Conservation (phyloP, 352 stramenopile genomes). For the Pythium phragmiticola region DNA sequence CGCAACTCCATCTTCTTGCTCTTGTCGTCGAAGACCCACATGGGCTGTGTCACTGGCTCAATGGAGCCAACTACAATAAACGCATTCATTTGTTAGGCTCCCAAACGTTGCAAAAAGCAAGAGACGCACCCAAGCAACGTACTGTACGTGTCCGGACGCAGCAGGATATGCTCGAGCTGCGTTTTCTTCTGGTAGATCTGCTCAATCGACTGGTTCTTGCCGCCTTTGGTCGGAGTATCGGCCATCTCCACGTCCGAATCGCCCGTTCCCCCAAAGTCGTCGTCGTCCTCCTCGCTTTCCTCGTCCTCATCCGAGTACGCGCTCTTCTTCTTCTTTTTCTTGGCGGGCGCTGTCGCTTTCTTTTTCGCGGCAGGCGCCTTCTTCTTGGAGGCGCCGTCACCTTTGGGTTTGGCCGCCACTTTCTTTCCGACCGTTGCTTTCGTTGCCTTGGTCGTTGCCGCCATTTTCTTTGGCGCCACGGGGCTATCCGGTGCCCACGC, state of each 20-base stretch:
- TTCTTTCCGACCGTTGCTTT: constrained; percentile 25
- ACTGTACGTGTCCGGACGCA: constrained; percentile 98
- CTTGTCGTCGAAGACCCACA: constrained; percentile 92
- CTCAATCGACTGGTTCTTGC: constrained; percentile 75
- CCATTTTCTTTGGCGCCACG: constrained; percentile 6
- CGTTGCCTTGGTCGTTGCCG: constrained; percentile 22
- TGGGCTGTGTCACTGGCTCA: constrained; percentile 89
- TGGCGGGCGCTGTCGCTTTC: constrained; percentile 32
- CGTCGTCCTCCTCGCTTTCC: constrained; percentile 28
- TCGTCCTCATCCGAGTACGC: constrained; percentile 42
- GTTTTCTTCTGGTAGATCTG: constrained; percentile 98
- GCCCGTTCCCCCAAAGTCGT: constrained; percentile 24
- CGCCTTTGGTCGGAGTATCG: constrained; percentile 30
- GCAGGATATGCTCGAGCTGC: constrained; percentile 97
- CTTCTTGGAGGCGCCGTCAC: constrained; percentile 29
- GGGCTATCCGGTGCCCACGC: constrained; percentile 26
- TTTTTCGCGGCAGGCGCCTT: constrained; percentile 38
- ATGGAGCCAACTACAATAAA: constrained; percentile 91
- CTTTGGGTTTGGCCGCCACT: constrained; percentile 39
- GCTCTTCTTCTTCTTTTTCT: constrained; percentile 39
- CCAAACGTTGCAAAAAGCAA: not conserved
- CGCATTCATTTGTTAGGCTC: constrained; percentile 7
- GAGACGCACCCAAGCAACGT: constrained; percentile 21
- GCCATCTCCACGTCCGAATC: constrained; percentile 24
- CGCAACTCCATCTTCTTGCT: constrained; percentile 91